Evolutionary conservation across 1,139 yeast species (phyloP).

Genomic region (Magnusiomyces paraingens): DNA sequence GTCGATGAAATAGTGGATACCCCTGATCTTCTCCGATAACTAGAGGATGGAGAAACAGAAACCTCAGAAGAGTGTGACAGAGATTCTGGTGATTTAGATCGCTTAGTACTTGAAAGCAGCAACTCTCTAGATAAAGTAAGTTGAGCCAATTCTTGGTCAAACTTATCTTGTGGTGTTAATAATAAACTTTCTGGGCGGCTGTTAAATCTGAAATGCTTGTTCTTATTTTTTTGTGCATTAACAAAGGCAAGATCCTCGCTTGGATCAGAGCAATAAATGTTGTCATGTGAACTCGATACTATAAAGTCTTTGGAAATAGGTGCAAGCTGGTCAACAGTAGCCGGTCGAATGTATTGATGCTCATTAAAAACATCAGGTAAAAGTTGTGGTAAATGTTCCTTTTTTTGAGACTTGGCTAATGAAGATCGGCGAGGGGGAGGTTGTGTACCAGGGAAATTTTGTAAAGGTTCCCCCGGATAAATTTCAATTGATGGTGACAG

Average conservation of each 20-base stretch:
- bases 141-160: slow-evolving; percentile 6
- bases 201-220: not conserved
- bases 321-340: not conserved
- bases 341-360: not conserved
- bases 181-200: not conserved
- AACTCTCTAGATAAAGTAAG: not conserved
- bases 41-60: no score
- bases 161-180: slow-evolving; percentile 1
- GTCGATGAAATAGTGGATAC: not conserved
- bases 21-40: no score
- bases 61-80: not conserved
- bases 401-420: not conserved
- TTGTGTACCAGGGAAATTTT: not conserved
- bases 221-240: no score
- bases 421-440: not conserved
- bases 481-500: no score
- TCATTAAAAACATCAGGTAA: not conserved
- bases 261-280: no score
- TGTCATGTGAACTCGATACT: no score
- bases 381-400: not conserved
- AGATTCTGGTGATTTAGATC: not conserved
- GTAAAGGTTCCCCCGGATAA: no score
- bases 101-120: not conserved
- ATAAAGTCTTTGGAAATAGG: not conserved
- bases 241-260: no score